Conservation (phyloP, 2,329 filamentous ascomycete genomes). For the Fusarium secorum region DNA sequence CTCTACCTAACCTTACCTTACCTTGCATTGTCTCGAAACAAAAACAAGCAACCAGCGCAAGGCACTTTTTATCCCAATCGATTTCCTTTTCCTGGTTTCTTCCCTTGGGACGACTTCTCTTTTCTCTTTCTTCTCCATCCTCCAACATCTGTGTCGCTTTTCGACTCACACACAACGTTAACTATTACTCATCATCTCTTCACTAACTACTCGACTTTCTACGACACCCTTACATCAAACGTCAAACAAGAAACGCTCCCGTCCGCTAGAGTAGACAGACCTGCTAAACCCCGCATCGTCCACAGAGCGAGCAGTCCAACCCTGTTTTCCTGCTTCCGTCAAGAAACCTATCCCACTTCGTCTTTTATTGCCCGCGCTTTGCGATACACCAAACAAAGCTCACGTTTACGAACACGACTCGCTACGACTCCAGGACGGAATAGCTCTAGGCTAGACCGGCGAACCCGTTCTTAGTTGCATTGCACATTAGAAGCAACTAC, state of each 20-base stretch:
- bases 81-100: constrained; percentile 27
- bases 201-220: constrained; percentile 21
- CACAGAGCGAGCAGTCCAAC: constrained; percentile 13
- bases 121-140: not conserved
- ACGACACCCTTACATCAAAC: constrained; percentile 23
- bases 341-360: not conserved
- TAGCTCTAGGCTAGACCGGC: constrained; percentile 4
- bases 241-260: constrained; percentile 23
- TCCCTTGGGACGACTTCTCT: constrained; percentile 19
- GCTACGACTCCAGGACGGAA: constrained; percentile 26
- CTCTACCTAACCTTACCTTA: constrained; percentile 20
- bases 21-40: not conserved
- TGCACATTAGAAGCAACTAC: not conserved
- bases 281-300: constrained; percentile 40
- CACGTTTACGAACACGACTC: constrained; percentile 32
- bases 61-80: constrained; percentile 32
- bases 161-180: not conserved
- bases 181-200: constrained; percentile 11
- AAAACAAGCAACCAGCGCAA: constrained; percentile 32
- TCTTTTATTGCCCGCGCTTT: constrained; percentile 27
- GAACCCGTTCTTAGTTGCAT: constrained; percentile 7
- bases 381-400: constrained; percentile 10
- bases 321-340: constrained; percentile 22
- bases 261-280: constrained; percentile 31
- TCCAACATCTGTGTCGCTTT: constrained; percentile 7